Evolutionary conservation across 2,329 filamentous ascomycete genomes (phyloP), one percentile per base, ranked within the genome.

Genomic region (Pestalotiopsis sp.): DNA sequence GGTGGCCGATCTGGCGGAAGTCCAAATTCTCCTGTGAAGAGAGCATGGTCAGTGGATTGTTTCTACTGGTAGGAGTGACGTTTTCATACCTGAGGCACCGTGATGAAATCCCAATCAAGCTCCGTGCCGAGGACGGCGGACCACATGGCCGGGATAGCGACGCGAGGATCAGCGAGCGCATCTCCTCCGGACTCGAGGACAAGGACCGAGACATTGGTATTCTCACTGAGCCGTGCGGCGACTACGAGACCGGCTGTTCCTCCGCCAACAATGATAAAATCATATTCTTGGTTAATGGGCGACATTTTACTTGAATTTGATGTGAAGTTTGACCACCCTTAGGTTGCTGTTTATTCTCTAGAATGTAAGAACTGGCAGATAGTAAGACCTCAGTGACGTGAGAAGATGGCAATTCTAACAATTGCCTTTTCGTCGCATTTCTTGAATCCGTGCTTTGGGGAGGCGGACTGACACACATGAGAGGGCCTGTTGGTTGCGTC

Each of bases 91-190:
- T 73, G 72, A 23, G 71, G 66, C n/a, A 69, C 17, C 20, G 71
- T 61, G 56, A 69, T 68, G 31, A 62, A 72, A 4, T 69, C 57
- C 69, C 69, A 70, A 45, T 70, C 69, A n/a, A 49, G 65, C 4
- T 70, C 68, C 2, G 69, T 68, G 59, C 68, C 69, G 57, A 64
- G 45, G 1, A 70, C 65, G n/a, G 69, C 36, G 4, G 68, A 70
- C 20, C 39, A 71, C 7, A 71, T 41, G 14, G 67, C 70, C 4
- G 69, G 70, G 56, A 67, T 69, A 6, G 67, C 59, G 57, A 70
- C 70, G 6, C 45, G 9, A 14, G 63, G 67, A 65, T 72, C 69
- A 27, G 64, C 52, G 13, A 49, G 41, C 17, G 41, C 41, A n/a
- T 49, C 41, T n/a, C 41, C 41, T 49, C 41, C 41, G 17, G 41